Percentiles rank a stretch among this genome's conserved stretches.
Evolutionary conservation across 345 rosid genomes (phyloP).

Genomic region (Pistacia vera): DNA sequence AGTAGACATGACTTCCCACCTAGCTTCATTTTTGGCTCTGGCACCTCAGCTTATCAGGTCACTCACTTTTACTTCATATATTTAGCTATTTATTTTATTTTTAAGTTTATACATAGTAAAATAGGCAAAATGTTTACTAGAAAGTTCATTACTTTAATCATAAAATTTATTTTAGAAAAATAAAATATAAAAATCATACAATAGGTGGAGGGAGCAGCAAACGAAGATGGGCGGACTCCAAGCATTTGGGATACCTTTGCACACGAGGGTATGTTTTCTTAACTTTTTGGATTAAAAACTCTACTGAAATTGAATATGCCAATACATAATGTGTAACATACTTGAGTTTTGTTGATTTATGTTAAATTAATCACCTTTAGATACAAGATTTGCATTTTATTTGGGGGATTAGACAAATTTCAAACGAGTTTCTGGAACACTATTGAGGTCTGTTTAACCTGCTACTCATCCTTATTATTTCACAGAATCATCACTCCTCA

Average conservation of each 20-base stretch:
- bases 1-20: constrained; percentile 28
- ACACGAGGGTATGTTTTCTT: constrained; percentile 29
- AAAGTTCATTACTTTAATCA: background rate
- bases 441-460: background rate
- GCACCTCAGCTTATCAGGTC: constrained; percentile 33
- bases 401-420: background rate
- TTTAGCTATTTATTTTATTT: background rate
- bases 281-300: background rate
- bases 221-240: constrained; percentile 50
- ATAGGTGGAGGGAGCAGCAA: constrained; percentile 52
- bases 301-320: no score
- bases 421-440: background rate
- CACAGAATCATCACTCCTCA: background rate
- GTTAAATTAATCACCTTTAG: background rate
- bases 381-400: background rate
- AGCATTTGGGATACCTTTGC: constrained; percentile 47
- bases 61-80: background rate
- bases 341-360: background rate
- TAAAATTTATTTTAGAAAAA: background rate
- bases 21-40: constrained; percentile 27
- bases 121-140: background rate
- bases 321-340: no score
- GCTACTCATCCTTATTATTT: background rate
- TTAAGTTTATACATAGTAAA: background rate
- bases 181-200: background rate